phyloP scores from a whole-genome alignment of 2,329 filamentous ascomycete genomes.

The Colletotrichum incanum region DNA sequence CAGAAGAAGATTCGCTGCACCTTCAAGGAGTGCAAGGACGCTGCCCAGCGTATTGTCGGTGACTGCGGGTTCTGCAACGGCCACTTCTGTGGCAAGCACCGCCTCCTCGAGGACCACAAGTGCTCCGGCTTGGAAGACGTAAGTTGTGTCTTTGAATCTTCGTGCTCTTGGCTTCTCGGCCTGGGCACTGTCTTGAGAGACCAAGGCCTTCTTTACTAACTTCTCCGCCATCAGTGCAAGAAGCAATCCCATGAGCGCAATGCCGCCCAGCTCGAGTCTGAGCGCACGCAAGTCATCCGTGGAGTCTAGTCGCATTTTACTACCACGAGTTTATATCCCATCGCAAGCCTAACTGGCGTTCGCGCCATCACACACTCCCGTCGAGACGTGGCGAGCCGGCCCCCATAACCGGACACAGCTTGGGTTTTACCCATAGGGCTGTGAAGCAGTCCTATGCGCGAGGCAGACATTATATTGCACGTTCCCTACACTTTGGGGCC shows the following conservation, averaged over 20 bases:
- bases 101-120: conserved; percentile 93
- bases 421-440: conserved; percentile 3
- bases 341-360: conserved; percentile 9
- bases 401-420: neutral
- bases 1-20: conserved; percentile 87
- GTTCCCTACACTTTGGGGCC: conserved; percentile 29
- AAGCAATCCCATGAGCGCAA: conserved; percentile 97
- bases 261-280: conserved; percentile 90
- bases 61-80: conserved; percentile 96
- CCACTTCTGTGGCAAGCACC: conserved; percentile 95
- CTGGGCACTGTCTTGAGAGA: conserved; percentile 54
- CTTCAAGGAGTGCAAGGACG: conserved; percentile 90
- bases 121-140: conserved; percentile 93
- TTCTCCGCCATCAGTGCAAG: conserved; percentile 77
- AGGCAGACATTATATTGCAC: conserved; percentile 24
- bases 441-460: neutral
- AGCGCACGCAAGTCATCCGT: conserved; percentile 94
- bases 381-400: conserved; percentile 24
- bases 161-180: conserved; percentile 58
- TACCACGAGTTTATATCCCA: neutral
- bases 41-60: conserved; percentile 92
- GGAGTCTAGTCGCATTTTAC: conserved; percentile 75
- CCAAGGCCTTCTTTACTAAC: conserved; percentile 55
- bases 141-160: conserved; percentile 57
- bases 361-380: neutral